Conservation (phyloP, 2,329 filamentous ascomycete species). For the Triangularia verruculosa region DNA sequence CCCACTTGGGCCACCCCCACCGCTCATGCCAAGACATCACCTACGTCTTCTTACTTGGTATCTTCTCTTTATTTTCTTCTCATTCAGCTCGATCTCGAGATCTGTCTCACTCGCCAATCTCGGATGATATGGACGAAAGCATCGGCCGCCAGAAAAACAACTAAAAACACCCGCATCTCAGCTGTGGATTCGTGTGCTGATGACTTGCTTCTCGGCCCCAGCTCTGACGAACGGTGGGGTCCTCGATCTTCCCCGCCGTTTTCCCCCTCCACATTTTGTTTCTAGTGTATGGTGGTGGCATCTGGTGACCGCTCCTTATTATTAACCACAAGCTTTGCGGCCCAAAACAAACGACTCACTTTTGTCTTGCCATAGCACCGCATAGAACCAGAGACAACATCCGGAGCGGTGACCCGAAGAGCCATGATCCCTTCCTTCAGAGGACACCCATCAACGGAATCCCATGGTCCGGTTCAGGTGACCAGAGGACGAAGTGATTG, state of each 20-base stretch:
- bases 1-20: background rate
- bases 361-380: background rate
- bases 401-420: background rate
- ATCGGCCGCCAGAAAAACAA: background rate
- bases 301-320: background rate
- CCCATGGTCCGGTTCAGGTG: slow-evolving; percentile 16
- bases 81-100: background rate
- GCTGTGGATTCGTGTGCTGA: background rate
- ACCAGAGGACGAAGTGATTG: slow-evolving; percentile 17
- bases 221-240: background rate
- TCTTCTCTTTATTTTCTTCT: background rate
- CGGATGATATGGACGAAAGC: background rate
- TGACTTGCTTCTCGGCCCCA: background rate
- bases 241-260: background rate
- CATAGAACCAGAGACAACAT: background rate
- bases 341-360: background rate
- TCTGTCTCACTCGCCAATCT: background rate
- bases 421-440: slow-evolving; percentile 10
- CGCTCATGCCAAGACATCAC: background rate
- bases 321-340: background rate
- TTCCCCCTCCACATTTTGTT: background rate
- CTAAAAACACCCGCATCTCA: background rate
- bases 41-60: background rate
- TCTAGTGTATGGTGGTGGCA: background rate
- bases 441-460: slow-evolving; percentile 15